Percentiles rank a stretch among this genome's conserved stretches.
These are phyloP conservation scores for Serendipita indica DNA, from an alignment of 768 basidiomycete species.

Conservation along the genomic window DNA sequence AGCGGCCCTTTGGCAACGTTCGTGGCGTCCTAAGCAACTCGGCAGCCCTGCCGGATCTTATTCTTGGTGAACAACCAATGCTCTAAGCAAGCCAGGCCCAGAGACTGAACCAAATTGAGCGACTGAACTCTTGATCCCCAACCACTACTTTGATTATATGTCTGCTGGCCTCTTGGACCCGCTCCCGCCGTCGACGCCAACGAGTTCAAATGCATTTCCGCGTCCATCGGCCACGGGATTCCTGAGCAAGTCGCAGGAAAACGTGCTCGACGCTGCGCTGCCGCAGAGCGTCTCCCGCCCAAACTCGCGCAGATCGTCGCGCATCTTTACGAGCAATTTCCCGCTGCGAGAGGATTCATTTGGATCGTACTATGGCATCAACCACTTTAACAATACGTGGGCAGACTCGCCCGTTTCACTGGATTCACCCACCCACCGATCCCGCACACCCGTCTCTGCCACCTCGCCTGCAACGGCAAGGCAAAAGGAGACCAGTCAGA, in stretches of 20 bases:
- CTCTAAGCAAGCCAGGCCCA: neutral
- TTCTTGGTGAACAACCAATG: neutral
- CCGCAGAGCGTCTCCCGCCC: conserved; percentile 1
- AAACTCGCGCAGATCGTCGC: conserved; percentile 6
- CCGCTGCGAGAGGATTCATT: neutral
- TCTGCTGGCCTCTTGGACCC: conserved; percentile 34
- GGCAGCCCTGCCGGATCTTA: conserved; percentile 1
- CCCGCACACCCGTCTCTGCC: conserved; percentile 1
- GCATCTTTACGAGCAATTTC: neutral
- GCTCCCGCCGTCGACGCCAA: neutral
- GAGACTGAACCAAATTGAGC: neutral
- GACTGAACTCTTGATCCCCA: too few species aligned
- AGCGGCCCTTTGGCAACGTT: neutral
- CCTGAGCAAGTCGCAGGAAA: neutral
- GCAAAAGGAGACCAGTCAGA: neutral
- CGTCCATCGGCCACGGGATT: neutral
- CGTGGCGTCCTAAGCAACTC: neutral
- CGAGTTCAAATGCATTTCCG: conserved; percentile 5
- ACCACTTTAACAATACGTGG: conserved; percentile 4
- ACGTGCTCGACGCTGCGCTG: neutral
- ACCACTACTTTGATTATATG: conserved; percentile 27
- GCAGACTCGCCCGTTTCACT: neutral
- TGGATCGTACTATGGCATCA: conserved; percentile 6
- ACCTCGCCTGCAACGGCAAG: neutral
- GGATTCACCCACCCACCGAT: neutral